Percentiles rank a stretch among this genome's conserved stretches.
These are phyloP conservation scores for Penicillium ochrochloron DNA, from an alignment of 495 filamentous ascomycete genomes.

Conservation along the genomic window DNA sequence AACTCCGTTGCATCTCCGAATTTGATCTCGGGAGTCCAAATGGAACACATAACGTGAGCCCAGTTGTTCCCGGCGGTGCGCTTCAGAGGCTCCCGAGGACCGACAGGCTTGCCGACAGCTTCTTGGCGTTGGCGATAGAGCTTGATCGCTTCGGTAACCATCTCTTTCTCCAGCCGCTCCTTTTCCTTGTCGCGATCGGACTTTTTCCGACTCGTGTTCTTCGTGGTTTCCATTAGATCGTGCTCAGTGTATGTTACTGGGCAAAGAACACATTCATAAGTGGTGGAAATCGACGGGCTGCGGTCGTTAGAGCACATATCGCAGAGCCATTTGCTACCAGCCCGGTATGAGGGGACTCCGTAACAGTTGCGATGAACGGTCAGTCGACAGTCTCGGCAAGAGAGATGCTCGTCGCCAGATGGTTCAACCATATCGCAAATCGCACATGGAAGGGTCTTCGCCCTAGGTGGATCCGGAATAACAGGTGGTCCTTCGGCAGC, in stretches of 20 bases:
- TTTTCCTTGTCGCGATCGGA: conserved; percentile 89
- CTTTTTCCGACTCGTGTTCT: conserved; percentile 88
- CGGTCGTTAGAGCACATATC: conserved; percentile 96
- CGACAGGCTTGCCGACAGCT: conserved; percentile 74
- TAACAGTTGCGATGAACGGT: conserved; percentile 96
- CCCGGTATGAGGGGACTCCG: conserved; percentile 73
- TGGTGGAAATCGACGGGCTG: conserved; percentile 80
- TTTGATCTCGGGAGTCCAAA: conserved; percentile 90
- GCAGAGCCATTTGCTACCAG: conserved; percentile 84
- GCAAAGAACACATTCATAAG: conserved; percentile 91
- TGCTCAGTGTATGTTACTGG: conserved; percentile 73
- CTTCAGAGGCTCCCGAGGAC: conserved; percentile 91
- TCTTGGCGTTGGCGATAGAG: conserved; percentile 83
- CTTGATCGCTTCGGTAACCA: conserved; percentile 71
- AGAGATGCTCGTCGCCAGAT: conserved; percentile 69
- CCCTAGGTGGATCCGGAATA: conserved; percentile 72
- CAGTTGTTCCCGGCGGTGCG: conserved; percentile 93
- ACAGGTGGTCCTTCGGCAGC: conserved; percentile 62
- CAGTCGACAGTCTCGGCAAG: conserved; percentile 83
- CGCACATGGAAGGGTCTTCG: conserved; percentile 79
- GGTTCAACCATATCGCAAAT: conserved; percentile 79
- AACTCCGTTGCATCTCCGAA: conserved; percentile 83
- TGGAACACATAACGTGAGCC: conserved; percentile 93
- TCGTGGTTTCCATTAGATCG: conserved; percentile 83
- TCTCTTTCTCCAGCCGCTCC: conserved; percentile 81